Evolutionary conservation across 768 basidiomycete species (phyloP), one percentile per base, ranked within the genome.

Genomic region (Leccinum uliginosum): DNA sequence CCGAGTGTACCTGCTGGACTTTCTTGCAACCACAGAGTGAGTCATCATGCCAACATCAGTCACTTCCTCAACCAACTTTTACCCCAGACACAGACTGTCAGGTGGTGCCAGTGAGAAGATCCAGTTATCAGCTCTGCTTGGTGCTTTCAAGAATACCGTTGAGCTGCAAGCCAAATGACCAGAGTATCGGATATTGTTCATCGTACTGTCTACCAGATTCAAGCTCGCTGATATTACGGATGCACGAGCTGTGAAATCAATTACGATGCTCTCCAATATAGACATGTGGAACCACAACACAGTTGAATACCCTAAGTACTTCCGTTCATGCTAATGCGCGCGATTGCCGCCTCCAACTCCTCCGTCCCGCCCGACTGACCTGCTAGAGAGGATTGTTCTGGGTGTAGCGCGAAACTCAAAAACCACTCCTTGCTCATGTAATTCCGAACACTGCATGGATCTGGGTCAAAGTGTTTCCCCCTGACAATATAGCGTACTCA

Each of bases 371-470:
- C 24, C 3, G 51, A 50, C 43, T 51, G 55, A 4, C 43, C 24
- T 4, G 7, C 4, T 8, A 86, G 74, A 5, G 79, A 74, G 3
- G 86, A 80, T 1, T 82, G 79, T 56, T 82, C 79, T 0, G 77
- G 71, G 43, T 78, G 71, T 62, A 87, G 71, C 5, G 85, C 83
- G 64, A 87, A 83, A 59, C 85, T 77, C 59, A 93, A 72, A 74
- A 95, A 95, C 93, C 93, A 96, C 11, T 86, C 82, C 67, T 93
- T 95, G 74, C 88, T 89, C 84, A 96, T 94, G 67, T 96, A 96
- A 70, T 96, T 96, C 63, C 93, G 82, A 54, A 97, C 85, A 1
- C 94, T 93, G 50, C 17, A 29, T 24, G 54, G 21, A 51, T 19
- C 53, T 40, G 2, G 10, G 38, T 51, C 52, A 64, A 17, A 49